Base-by-base conservation (phyloP, 23 red algal species). In the Gracilariopsis chorda region DNA sequence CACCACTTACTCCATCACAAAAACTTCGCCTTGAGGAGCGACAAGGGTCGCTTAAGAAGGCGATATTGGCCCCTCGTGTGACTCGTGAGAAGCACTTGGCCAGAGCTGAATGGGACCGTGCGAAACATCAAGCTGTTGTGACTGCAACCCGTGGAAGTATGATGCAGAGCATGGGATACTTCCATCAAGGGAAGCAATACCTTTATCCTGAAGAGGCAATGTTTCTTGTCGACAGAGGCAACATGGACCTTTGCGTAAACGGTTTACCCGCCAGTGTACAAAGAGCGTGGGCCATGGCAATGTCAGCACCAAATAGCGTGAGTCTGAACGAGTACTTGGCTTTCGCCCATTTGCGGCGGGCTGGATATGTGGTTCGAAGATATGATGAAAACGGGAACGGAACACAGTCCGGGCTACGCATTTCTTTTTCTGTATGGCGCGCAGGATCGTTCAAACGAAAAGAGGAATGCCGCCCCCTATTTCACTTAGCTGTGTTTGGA, bases 191-290 rank as follows among this genome's bases (percentile, higher is more conserved):
- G 7, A 77, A 64, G 30, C 94, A 96, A 24, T 68, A 55, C 21
- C 36, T 96, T 7, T 87, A 78, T 47, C 87, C 94, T 4, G 94
- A 96, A 44, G 94, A 96, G 73, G 87, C 94, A 8, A 51, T 87
- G 11, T 96, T 86, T 87, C 81, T 96, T 21, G 94, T 96, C 28
- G 94, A 96, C 51, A 72, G 80, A 28, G 88, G 94, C 16, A 65
- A 53, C 27, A 62, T 90, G 51, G 94, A 96, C 58, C 81, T 91
- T 16, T 77, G 78, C 63, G 47, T 96, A 4, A 87, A 87, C 29
- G 94, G 88, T 14, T 67, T 96, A 33, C 87, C 94, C 17, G 47
- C 55, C 2, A 81, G 69, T 13, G 61, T 92, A 71, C 86, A 96
- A 84, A 62, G 94, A 7, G 72, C 70, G 48, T 81, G 84, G 70